Evolutionary conservation across 1,139 yeast species (phyloP).

Genomic region (Pichia sp.): DNA sequence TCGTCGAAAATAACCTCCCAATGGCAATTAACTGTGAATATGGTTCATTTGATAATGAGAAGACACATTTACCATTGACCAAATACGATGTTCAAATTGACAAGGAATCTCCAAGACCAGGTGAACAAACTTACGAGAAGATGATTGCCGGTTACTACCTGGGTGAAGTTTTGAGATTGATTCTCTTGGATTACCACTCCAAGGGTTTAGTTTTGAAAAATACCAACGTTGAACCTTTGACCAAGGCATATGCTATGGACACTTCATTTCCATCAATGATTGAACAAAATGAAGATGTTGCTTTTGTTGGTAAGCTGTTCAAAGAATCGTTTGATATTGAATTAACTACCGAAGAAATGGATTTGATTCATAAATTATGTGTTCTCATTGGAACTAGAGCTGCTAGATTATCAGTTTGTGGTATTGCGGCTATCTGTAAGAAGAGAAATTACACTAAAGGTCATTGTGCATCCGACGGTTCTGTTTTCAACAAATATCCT

Average conservation of each 20-base stretch:
- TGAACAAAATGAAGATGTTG: conserved; percentile 66
- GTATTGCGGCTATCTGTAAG: conserved; percentile 89
- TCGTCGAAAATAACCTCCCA: conserved; percentile 53
- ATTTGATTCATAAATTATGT: conserved; percentile 72
- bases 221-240: conserved; percentile 54
- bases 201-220: conserved; percentile 51
- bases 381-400: conserved; percentile 89
- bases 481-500: conserved; percentile 91
- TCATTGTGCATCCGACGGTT: conserved; percentile 96
- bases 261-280: conserved; percentile 81
- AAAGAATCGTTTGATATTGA: conserved; percentile 46
- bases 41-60: conserved; percentile 96
- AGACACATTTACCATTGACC: conserved; percentile 76
- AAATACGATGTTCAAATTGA: conserved; percentile 78
- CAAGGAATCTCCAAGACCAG: conserved; percentile 87
- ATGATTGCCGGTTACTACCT: conserved; percentile 96
- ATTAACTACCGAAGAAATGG: conserved; percentile 74
- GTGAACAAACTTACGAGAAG: conserved; percentile 93
- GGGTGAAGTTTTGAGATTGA: conserved; percentile 84
- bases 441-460: conserved; percentile 70
- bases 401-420: conserved; percentile 89
- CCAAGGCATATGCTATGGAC: conserved; percentile 65
- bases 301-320: conserved; percentile 66
- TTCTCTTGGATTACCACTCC: conserved; percentile 63
- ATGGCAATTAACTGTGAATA: conserved; percentile 99